Conservation (phyloP, 2,329 filamentous ascomycete species). For the Microsporum audouinii region DNA sequence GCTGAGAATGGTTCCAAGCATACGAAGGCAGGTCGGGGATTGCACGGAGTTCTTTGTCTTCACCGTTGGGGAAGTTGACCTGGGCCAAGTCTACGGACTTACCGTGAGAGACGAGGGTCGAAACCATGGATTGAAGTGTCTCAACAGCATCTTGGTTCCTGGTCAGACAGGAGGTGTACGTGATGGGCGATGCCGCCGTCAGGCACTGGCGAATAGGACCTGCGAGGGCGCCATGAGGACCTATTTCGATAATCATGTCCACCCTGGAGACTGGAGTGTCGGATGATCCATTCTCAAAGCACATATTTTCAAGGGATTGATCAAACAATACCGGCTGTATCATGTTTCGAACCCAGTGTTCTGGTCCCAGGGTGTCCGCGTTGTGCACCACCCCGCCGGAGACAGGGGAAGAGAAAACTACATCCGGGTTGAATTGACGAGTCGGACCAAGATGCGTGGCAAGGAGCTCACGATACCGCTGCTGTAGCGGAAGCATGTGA, state of each 20-base stretch:
- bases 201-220: conserved; percentile 12
- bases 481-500: conserved; percentile 14
- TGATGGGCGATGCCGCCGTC: neutral
- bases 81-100: neutral
- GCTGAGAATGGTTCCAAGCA: neutral
- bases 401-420: no score
- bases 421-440: no score
- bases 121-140: neutral
- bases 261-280: neutral
- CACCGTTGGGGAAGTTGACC: neutral
- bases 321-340: conserved; percentile 5
- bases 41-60: neutral
- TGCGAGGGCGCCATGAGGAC: conserved; percentile 11
- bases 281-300: no score
- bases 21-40: neutral
- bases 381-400: neutral
- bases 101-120: neutral
- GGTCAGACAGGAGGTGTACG: conserved; percentile 4
- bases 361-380: no score
- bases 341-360: no score
- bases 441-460: no score
- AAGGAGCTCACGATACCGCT: neutral
- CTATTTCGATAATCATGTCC: conserved; percentile 10
- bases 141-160: conserved; percentile 7
- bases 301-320: no score